A percentile compares a stretch with the other conserved stretches of the same genome.
Conservation (phyloP, 2,329 filamentous ascomycete species). For the Colletotrichum sidae region DNA sequence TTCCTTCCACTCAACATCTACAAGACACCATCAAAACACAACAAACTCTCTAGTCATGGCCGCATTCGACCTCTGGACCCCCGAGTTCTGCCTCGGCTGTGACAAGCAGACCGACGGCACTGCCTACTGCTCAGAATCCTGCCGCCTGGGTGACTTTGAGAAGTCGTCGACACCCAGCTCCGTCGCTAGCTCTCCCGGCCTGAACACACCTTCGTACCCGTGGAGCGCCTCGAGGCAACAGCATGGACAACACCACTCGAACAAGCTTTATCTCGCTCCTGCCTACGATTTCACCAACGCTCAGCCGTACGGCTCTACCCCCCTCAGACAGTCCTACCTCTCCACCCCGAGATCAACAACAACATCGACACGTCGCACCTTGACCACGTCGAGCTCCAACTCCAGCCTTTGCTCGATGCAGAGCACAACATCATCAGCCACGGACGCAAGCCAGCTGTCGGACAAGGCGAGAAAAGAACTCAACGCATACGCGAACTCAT, state of each 20-base stretch:
- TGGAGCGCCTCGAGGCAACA: slow-evolving; percentile 54
- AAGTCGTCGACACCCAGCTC: slow-evolving; percentile 71
- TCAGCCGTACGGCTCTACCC: slow-evolving; percentile 66
- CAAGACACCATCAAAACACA: not conserved
- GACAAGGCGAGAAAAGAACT: slow-evolving; percentile 84
- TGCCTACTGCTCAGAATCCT: slow-evolving; percentile 93
- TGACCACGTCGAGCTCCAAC: slow-evolving; percentile 82
- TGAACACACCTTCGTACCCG: slow-evolving; percentile 62
- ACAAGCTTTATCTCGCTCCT: slow-evolving; percentile 76
- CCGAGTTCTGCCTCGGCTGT: slow-evolving; percentile 93
- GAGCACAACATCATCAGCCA: slow-evolving; percentile 66
- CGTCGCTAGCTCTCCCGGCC: slow-evolving; percentile 67
- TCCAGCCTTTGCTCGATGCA: slow-evolving; percentile 85
- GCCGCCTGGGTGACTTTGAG: slow-evolving; percentile 89
- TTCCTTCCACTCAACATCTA: not conserved
- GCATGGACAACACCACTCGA: slow-evolving; percentile 42
- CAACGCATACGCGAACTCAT: slow-evolving; percentile 86
- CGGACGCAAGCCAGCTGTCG: slow-evolving; percentile 71
- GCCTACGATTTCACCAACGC: slow-evolving; percentile 80
- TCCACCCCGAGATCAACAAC: slow-evolving; percentile 47
- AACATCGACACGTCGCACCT: slow-evolving; percentile 43
- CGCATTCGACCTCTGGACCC: slow-evolving; percentile 75
- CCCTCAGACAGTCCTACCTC: slow-evolving; percentile 56
- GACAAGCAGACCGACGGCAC: slow-evolving; percentile 87
- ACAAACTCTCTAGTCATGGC: slow-evolving; percentile 17